A percentile compares a stretch with the other conserved stretches of the same genome.
These are phyloP conservation scores for Cucumis hystrix DNA, from an alignment of 306 rosid species.

Conservation along the genomic window DNA sequence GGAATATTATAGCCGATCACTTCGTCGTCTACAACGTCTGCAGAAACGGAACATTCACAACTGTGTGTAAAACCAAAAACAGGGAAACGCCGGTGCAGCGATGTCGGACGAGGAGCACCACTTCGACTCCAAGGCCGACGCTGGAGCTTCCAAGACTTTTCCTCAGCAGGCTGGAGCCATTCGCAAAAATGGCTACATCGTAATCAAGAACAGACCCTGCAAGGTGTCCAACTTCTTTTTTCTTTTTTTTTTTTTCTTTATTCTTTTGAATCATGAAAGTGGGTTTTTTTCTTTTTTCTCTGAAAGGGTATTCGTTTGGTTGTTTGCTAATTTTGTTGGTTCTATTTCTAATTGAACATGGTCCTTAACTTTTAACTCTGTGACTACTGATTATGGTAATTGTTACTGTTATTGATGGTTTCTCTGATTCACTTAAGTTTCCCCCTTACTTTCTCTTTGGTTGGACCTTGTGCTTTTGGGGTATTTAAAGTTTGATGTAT, in stretches of 20 bases:
- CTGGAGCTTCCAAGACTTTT: conserved; percentile 60
- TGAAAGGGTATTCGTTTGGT: neutral
- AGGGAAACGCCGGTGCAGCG: neutral
- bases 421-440: neutral
- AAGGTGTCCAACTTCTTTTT: conserved; percentile 20
- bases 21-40: neutral
- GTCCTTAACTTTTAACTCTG: neutral
- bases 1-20: neutral
- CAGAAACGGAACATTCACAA: neutral
- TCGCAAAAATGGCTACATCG: conserved; percentile 59
- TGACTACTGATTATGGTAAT: neutral
- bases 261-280: neutral
- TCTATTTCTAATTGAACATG: neutral
- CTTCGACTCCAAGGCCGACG: conserved; percentile 53
- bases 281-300: neutral
- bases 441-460: neutral
- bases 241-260: neutral
- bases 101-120: conserved; percentile 76
- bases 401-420: neutral
- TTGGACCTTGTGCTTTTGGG: neutral
- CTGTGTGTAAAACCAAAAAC: neutral
- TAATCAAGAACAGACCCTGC: conserved; percentile 59
- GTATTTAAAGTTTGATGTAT: neutral
- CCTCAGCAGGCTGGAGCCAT: conserved; percentile 65
- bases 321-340: neutral